A percentile compares a stretch with the other conserved stretches of the same genome.
phyloP scores from a whole-genome alignment of 768 basidiomycete species.

The Lactarius pseudohatsudake region DNA sequence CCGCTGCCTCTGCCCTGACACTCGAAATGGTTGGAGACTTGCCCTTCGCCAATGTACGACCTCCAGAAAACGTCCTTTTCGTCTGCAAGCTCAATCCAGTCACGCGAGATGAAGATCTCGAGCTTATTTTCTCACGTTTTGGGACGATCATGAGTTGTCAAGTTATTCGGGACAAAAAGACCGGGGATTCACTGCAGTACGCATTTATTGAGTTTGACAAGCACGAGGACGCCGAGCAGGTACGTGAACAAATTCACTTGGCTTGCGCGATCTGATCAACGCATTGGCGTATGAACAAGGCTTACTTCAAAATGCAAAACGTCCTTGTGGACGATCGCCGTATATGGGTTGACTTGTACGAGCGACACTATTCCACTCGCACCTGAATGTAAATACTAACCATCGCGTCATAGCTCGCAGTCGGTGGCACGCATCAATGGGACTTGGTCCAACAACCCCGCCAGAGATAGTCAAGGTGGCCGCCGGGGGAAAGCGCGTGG shows the following conservation, averaged over 20 bases:
- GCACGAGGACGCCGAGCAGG: conserved; percentile 91
- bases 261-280: neutral
- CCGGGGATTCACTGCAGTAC: conserved; percentile 95
- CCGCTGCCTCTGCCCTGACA: conserved; percentile 89
- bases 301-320: conserved; percentile 99
- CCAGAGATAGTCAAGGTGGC: conserved; percentile 42
- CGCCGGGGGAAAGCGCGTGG: conserved; percentile 35
- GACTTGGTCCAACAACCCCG: conserved; percentile 78
- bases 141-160: conserved; percentile 97
- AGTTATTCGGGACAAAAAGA: conserved; percentile 93
- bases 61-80: conserved; percentile 97
- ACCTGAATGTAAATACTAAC: conserved; percentile 27
- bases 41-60: conserved; percentile 96
- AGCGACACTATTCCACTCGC: conserved; percentile 25
- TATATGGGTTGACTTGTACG: conserved; percentile 98
- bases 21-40: conserved; percentile 99
- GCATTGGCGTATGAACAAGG: conserved; percentile 45
- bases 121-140: conserved; percentile 95
- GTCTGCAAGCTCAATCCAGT: conserved; percentile 98
- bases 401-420: conserved; percentile 62
- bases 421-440: conserved; percentile 88
- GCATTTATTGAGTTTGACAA: conserved; percentile 99
- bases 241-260: conserved; percentile 35
- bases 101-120: conserved; percentile 92
- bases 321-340: conserved; percentile 95